Conservation (phyloP, 2,329 filamentous ascomycete species). For the Xylariales sp. region DNA sequence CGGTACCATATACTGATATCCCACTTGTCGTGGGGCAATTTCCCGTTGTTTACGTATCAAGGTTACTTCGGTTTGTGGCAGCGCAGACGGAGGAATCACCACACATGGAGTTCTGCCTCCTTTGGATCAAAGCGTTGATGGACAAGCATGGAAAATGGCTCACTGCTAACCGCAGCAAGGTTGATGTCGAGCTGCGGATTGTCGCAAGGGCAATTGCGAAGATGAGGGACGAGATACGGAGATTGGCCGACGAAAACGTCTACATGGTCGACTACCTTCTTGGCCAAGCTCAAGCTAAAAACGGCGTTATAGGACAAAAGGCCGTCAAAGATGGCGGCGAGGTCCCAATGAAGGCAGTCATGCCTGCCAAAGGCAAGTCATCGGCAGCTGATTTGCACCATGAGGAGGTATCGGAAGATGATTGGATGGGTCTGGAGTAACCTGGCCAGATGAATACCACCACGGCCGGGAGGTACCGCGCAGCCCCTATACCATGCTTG, state of each 20-base stretch:
- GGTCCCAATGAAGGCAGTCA: slow-evolving; percentile 19
- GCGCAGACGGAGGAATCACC: slow-evolving; percentile 84
- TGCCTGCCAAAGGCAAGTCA: slow-evolving; percentile 13
- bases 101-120: slow-evolving; percentile 88
- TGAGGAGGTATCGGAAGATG: slow-evolving; percentile 21
- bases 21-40: slow-evolving; percentile 71
- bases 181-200: slow-evolving; percentile 79
- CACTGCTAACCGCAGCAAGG: slow-evolving; percentile 71
- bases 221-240: slow-evolving; percentile 78
- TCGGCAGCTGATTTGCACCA: slow-evolving; percentile 16
- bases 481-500: too few species aligned
- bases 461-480: neutral
- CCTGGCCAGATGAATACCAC: neutral
- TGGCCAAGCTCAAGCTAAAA: slow-evolving; percentile 37
- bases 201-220: slow-evolving; percentile 75
- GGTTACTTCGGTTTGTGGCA: slow-evolving; percentile 81
- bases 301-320: slow-evolving; percentile 7
- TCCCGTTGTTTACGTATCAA: slow-evolving; percentile 79
- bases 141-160: slow-evolving; percentile 82
- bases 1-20: slow-evolving; percentile 71
- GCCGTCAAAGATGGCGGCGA: slow-evolving; percentile 14
- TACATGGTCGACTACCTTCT: slow-evolving; percentile 84
- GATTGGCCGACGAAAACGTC: slow-evolving; percentile 79
- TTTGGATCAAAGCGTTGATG: slow-evolving; percentile 84
- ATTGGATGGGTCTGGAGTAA: slow-evolving; percentile 29